Base-by-base conservation (phyloP, 2,329 filamentous ascomycete genomes). In the Aaosphaeria arxii region DNA sequence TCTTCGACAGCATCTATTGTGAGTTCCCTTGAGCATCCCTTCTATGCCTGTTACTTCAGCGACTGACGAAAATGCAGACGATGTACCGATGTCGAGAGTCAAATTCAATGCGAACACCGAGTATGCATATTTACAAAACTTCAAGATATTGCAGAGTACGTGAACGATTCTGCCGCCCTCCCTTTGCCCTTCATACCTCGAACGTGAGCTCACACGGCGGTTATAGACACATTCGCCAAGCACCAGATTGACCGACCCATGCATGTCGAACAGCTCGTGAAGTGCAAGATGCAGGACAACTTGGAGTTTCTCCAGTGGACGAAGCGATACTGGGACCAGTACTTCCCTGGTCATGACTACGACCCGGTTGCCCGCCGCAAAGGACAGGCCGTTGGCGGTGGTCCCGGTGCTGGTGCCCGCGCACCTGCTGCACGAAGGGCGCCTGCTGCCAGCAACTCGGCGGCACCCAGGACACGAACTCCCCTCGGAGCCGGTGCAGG, bases 231-330 rank as follows among this genome's bases (percentile, higher is more conserved):
- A 56, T 97, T 97, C 69, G 80, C 85, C 53, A 88, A 88, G 72
- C 91, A 97, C 75, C 79, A 85, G 56, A 82, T 99, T 76, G 91
- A 97, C 63, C 91, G 91, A 70, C 87, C 88, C 30, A 86, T 99
- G 61, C 90, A 90, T 50, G 90, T 97, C 69, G 85, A 96, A 72
- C 79, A 82, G 49, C 85, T 99, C 51, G 84, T 94, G 63, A 99
- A 97, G 74, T 99, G 94, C 81, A 96, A 96, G 80, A 99, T 99
- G 92, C 94, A 99, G 81, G 94, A 99, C 74, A 99, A 99, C 77
- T 88, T 99, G 62, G 94, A 97, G 70, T 99, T 99, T 72, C 80
- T 99, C 52, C 94, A 99, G 76, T 99, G 91, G 88, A 86, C 86
- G 50, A 99, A 99, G 82, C 81, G 82, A 61, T 96, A 91, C 78